Conservation (phyloP, 1,139 yeast genomes). For the Geotrichum aggregatum region DNA sequence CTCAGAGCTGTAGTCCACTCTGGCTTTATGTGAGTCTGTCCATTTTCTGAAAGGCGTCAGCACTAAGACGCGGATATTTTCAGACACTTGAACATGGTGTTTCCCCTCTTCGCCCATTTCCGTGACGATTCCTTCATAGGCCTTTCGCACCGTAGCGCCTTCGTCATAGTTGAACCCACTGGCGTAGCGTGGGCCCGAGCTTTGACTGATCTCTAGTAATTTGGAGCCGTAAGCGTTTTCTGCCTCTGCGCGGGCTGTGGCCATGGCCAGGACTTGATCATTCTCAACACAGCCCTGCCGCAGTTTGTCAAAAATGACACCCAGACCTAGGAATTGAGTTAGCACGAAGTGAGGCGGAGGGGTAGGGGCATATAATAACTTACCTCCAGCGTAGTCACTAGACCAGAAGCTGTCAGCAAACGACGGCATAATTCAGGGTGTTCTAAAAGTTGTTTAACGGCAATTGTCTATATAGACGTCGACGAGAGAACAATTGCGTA, state of each 20-base stretch:
- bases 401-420: slow-evolving; percentile 31
- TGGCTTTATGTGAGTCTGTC: slow-evolving; percentile 68
- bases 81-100: slow-evolving; percentile 62
- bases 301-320: slow-evolving; percentile 59
- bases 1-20: slow-evolving; percentile 61
- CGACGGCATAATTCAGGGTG: slow-evolving; percentile 16
- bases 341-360: too few species aligned
- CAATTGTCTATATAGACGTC: neutral
- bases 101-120: slow-evolving; percentile 65
- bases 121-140: slow-evolving; percentile 55
- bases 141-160: slow-evolving; percentile 52
- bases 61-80: slow-evolving; percentile 58
- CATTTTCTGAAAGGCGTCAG: slow-evolving; percentile 70
- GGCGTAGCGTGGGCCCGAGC: slow-evolving; percentile 40
- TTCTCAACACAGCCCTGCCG: slow-evolving; percentile 71
- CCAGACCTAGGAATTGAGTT: slow-evolving; percentile 44
- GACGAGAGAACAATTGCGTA: neutral
- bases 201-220: slow-evolving; percentile 44
- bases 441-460: neutral
- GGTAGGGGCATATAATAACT: neutral
- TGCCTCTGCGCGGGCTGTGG: slow-evolving; percentile 67
- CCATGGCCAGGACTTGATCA: slow-evolving; percentile 61
- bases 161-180: slow-evolving; percentile 47
- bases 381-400: slow-evolving; percentile 24
- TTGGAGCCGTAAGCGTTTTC: slow-evolving; percentile 65